A percentile compares a stretch with the other conserved stretches of the same genome.
Conservation (phyloP, 2,329 filamentous ascomycete species). For the Chaetomium globosum region DNA sequence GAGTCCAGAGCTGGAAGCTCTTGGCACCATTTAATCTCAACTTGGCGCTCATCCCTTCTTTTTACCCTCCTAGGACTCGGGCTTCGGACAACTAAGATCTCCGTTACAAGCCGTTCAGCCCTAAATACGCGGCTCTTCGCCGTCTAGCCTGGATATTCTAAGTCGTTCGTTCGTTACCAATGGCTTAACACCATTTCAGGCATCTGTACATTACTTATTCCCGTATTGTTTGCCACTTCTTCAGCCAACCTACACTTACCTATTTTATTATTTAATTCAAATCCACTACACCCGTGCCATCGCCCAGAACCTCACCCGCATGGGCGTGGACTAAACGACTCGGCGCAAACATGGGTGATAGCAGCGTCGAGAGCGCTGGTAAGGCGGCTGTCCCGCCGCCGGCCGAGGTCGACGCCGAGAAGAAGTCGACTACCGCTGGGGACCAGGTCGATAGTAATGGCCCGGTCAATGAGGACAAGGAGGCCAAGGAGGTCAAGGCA, state of each 20-base stretch:
- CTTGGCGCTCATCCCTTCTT: not conserved
- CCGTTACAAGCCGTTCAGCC: not conserved
- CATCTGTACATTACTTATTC: not conserved
- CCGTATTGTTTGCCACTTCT: not conserved
- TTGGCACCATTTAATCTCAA: conserved; percentile 2
- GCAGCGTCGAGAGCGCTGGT: conserved; percentile 10
- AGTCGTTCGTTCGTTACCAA: not conserved
- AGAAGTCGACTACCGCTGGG: conserved; percentile 4
- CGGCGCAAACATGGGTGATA: conserved; percentile 19
- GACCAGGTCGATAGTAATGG: conserved; percentile 13
- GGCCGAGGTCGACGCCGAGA: conserved; percentile 15
- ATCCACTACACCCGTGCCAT: not conserved
- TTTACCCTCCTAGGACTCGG: not conserved
- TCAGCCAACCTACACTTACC: not conserved
- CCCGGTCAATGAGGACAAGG: conserved; percentile 14
- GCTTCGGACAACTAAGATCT: conserved; percentile 10
- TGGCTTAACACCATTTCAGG: not conserved
- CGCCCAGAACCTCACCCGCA: not conserved
- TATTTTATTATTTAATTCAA: not conserved
- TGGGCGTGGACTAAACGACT: not conserved
- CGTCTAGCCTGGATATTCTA: not conserved
- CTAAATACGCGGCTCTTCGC: not conserved
- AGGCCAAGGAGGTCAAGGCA: conserved; percentile 37
- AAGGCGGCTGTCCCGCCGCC: conserved; percentile 6
- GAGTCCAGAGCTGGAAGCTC: not conserved